phyloP scores from a whole-genome alignment of 1,284 basidiomycete species.

The Acaromyces ingoldii region DNA sequence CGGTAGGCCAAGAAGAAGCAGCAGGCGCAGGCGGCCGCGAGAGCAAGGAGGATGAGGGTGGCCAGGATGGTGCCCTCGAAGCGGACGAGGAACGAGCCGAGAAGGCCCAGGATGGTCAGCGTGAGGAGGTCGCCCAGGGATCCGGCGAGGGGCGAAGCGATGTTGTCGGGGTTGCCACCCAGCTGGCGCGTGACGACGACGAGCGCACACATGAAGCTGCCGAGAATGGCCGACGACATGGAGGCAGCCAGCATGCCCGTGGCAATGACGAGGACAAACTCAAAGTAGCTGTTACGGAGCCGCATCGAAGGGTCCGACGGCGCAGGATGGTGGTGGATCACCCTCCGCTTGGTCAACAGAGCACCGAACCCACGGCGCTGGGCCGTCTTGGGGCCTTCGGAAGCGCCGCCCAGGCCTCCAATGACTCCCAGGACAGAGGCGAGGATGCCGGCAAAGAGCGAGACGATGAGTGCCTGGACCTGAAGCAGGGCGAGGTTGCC shows the following conservation, averaged over 20 bases:
- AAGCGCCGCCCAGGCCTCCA: neutral
- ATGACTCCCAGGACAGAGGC: constrained; percentile 67
- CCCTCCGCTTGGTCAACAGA: constrained; percentile 48
- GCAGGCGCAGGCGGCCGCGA: constrained; percentile 58
- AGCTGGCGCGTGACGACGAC: constrained; percentile 72
- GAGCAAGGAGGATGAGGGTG: constrained; percentile 62
- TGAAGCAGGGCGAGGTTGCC: constrained; percentile 85
- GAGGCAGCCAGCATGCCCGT: constrained; percentile 84
- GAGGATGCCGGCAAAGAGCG: constrained; percentile 75
- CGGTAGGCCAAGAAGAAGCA: constrained; percentile 59
- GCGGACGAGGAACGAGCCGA: constrained; percentile 45
- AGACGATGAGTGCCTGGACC: constrained; percentile 86
- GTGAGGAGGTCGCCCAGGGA: constrained; percentile 90
- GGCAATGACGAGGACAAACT: constrained; percentile 75
- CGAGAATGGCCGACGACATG: constrained; percentile 71
- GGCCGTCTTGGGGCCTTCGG: neutral
- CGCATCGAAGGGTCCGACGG: constrained; percentile 37
- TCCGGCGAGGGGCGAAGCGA: constrained; percentile 85
- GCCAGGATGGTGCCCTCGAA: constrained; percentile 52
- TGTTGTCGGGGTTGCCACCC: constrained; percentile 86
- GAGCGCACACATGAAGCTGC: constrained; percentile 85
- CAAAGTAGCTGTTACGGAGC: constrained; percentile 54
- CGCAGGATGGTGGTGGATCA: constrained; percentile 42
- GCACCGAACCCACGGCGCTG: neutral
- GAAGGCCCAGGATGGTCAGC: constrained; percentile 53